Evolutionary conservation across 106 monocot species (phyloP), one percentile per base, ranked within the genome.

Genomic region (Ottelia alismoides): DNA sequence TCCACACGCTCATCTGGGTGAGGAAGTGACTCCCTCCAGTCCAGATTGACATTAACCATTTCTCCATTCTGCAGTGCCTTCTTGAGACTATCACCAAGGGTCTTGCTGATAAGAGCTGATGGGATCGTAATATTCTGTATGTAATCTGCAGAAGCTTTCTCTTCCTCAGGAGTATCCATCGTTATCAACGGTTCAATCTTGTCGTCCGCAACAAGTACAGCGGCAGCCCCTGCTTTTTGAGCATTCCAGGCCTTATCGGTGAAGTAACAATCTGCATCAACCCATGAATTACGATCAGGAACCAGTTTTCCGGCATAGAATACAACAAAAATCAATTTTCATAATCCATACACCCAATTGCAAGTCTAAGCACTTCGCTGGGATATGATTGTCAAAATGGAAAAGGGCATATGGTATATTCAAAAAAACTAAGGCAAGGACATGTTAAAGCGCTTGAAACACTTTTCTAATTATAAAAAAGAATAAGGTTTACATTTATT

Each of bases 1-100:
- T 98, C 96, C 19, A 98, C 96, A 30, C 96, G 85, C 51, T 89
- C 96, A 74, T 89, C 96, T 31, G 89, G 96, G 66, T 98, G 96
- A 6, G 96, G 96, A 59, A 98, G 88, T 63, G 96, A 72, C 60
- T 98, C 89, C 51, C 96, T 76, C 96, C 96, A 98, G 31, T 98
- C 96, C 19, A 98, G 76, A 56, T 98, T 98, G 20, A 98, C 89
- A 74, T 82, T 90, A 3, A 98, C 79, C 96, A 90, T 98, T 57
- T 98, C 82, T 44, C 82, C 85, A 59, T 61, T 61, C 32, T 51
- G 27, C 25, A 98, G 50, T 30, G 89, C 82, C 57, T 90, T 82
- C 56, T 90, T 98, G 49, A 98, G 54, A 22, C 64, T 60, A 49
- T 85, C 74, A 27, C 96, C 96, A 51, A 98, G 76, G 27, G 61